These are phyloP conservation scores for Flammula alnicola DNA, from an alignment of 1,284 basidiomycete species.

Conservation along the genomic window DNA sequence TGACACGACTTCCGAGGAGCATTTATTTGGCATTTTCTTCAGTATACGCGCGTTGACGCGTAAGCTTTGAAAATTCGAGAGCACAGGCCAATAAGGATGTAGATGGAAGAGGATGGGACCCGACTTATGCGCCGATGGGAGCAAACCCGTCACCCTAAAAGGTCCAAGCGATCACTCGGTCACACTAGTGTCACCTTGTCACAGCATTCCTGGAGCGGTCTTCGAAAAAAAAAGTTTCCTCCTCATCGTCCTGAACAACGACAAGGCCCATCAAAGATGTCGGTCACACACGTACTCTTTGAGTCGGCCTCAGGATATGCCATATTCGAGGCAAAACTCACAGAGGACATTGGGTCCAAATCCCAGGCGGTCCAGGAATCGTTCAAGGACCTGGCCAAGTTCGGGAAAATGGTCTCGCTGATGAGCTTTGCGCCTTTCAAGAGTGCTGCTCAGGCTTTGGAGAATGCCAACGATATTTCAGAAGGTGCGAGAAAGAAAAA, in stretches of 20 bases:
- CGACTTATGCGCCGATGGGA: no score
- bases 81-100: no score
- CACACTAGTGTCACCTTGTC: conserved; percentile 8
- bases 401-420: conserved; percentile 93
- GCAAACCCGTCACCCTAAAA: no score
- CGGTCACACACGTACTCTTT: conserved; percentile 90
- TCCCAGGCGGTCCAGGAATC: conserved; percentile 86
- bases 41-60: no score
- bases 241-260: conserved; percentile 33
- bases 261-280: conserved; percentile 39
- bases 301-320: conserved; percentile 97
- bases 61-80: no score
- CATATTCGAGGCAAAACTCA: conserved; percentile 88
- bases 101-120: no score
- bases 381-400: conserved; percentile 87
- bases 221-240: conserved; percentile 27
- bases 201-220: conserved; percentile 20
- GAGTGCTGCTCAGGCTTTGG: conserved; percentile 92
- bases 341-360: conserved; percentile 89
- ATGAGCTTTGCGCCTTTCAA: conserved; percentile 96
- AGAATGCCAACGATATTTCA: conserved; percentile 96
- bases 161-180: no score
- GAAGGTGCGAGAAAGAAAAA: conserved; percentile 68
- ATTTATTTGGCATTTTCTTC: no score
- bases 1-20: no score